Evolutionary conservation across 257 asterid species (phyloP).

Genomic region (Asclepias syriaca): DNA sequence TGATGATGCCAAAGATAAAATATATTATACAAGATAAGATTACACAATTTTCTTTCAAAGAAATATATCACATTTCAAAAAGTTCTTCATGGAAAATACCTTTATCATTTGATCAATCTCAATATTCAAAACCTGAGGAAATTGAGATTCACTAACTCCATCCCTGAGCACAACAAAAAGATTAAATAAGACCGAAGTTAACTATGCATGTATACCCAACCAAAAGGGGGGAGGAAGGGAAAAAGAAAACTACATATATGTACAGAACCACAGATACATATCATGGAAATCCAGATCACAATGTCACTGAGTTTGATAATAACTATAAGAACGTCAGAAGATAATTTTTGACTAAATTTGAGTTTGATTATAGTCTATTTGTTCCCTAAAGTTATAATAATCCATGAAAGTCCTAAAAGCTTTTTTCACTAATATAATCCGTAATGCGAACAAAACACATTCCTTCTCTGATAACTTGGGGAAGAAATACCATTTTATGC

Average conservation of each 20-base stretch:
- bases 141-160: conserved; percentile 95
- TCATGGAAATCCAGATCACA: background rate
- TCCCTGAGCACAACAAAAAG: conserved; percentile 50
- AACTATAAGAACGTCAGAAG: too few species aligned
- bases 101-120: conserved; percentile 86
- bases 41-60: background rate
- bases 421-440: too few species aligned
- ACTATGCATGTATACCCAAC: background rate
- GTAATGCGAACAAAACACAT: too few species aligned
- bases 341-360: too few species aligned
- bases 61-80: background rate
- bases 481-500: too few species aligned
- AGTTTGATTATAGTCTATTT: too few species aligned
- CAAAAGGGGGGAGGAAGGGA: background rate
- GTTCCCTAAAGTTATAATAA: too few species aligned
- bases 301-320: background rate
- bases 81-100: conserved; percentile 39
- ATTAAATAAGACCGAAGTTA: background rate
- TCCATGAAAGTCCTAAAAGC: too few species aligned
- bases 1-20: background rate
- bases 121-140: conserved; percentile 62
- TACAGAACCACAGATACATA: background rate
- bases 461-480: too few species aligned
- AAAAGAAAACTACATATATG: background rate
- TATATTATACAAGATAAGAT: background rate